phyloP scores from a whole-genome alignment of 768 basidiomycete species.

The Lactarius hatsudake region DNA sequence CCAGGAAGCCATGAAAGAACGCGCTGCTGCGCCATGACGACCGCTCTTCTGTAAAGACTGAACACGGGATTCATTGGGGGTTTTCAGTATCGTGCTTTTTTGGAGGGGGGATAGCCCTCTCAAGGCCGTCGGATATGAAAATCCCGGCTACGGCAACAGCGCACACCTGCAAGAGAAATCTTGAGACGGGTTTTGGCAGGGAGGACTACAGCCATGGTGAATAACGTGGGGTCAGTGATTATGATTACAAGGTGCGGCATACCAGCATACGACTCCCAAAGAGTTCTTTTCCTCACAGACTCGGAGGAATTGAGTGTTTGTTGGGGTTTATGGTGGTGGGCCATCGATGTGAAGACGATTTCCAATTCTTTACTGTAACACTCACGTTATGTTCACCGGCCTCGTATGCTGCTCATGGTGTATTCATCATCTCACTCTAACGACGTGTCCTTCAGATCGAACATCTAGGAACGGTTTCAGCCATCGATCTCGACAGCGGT shows the following conservation, averaged over 20 bases:
- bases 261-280: constrained; percentile 50
- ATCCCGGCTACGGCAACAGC: constrained; percentile 34
- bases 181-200: constrained; percentile 36
- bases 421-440: constrained; percentile 6
- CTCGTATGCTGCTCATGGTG: constrained; percentile 47
- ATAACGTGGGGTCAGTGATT: constrained; percentile 7
- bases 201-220: constrained; percentile 31
- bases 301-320: constrained; percentile 8
- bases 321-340: constrained; percentile 8
- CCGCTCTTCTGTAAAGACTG: background rate
- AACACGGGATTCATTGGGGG: background rate
- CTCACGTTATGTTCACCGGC: constrained; percentile 67
- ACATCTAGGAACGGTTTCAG: constrained; percentile 74
- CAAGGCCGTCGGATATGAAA: constrained; percentile 34
- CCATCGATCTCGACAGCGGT: constrained; percentile 58
- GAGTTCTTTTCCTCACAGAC: constrained; percentile 30
- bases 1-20: background rate
- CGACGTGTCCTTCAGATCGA: constrained; percentile 61
- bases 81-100: constrained; percentile 4
- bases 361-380: constrained; percentile 12
- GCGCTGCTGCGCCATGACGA: background rate
- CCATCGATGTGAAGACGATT: background rate
- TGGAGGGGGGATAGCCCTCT: constrained; percentile 28
- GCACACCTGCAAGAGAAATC: constrained; percentile 35
- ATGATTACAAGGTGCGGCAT: constrained; percentile 11